Base-by-base conservation (phyloP, 2,329 filamentous ascomycete genomes). In the Hysterium pulicare region DNA sequence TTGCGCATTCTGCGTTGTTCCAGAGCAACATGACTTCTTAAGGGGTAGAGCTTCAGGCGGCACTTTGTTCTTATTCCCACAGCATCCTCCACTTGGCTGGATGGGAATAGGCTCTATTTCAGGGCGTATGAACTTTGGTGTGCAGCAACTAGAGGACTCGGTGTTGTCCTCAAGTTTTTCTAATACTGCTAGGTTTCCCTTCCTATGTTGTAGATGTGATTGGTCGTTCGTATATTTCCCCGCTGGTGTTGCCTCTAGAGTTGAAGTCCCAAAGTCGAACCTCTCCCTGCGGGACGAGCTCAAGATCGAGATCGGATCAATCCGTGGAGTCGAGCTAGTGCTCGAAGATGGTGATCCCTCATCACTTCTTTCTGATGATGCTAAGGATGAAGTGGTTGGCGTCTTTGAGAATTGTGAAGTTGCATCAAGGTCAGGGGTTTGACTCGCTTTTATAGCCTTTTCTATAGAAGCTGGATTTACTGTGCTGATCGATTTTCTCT, bases 271-370 rank as follows among this genome's bases (percentile, higher is more conserved):
- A 21, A 39, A 35, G 34, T 30, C 30, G 17, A 46, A 23, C 38
- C 54, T 51, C 13, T 55, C 56, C 38, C 53, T 57, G 10, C 56
- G 56, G 5, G 53, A 48, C 13, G 44, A 33, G n/a, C 4, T 33
- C 36, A 11, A 62, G 58, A 1, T 51, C 47, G 19, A 67, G 40
- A 11, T n/a, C n/a, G n/a, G n/a, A n/a, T n/a, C n/a, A n/a, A n/a
- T n/a, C n/a, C 59, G 61, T 28, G 63, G 63, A 10, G 63, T 67
- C n/a, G 63, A 67, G 43, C 63, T 66, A 21, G 61, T 61, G 44
- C 63, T 67, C 11, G 63, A 66, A 17, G 59, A 51, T 9, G 58
- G 53, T 16, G 63, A 67, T 11, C 51, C 54, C 41, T 53, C 57
- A 37, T 63, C 62, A 44, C 59, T 66, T 45, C 45, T 50, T 19